phyloP scores from a whole-genome alignment of 129 eudicot genomes.

The Flaveria bidentis region DNA sequence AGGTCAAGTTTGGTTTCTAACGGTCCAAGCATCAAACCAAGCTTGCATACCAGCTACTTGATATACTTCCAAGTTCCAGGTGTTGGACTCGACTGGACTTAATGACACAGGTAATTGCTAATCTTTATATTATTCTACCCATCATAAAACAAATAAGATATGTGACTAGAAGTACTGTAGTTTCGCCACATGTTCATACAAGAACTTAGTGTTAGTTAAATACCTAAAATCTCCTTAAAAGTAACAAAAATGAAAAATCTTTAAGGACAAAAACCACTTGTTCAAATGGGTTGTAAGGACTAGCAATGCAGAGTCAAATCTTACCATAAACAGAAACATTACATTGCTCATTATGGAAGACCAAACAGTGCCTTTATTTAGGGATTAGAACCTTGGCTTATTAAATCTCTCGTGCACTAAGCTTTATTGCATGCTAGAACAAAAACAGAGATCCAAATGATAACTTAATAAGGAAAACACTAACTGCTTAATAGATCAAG shows the following conservation, averaged over 20 bases:
- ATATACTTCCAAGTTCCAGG: conserved; percentile 7
- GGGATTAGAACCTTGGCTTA: neutral
- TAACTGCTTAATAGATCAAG: conserved; percentile 16
- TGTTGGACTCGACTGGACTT: neutral
- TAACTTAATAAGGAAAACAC: conserved; percentile 4
- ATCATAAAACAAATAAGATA: neutral
- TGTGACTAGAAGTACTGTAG: neutral
- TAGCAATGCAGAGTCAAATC: neutral
- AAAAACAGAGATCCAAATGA: conserved; percentile 25
- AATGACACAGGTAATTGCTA: conserved; percentile 8
- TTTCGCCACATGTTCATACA: conserved; percentile 4
- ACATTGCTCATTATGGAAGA: conserved; percentile 5
- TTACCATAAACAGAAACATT: conserved; percentile 5
- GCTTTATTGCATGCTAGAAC: conserved; percentile 20
- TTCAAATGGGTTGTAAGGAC: neutral
- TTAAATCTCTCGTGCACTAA: neutral
- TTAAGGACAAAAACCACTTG: neutral
- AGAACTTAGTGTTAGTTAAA: conserved; percentile 2
- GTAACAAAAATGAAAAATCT: neutral
- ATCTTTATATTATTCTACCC: conserved; percentile 1
- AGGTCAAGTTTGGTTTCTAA: neutral
- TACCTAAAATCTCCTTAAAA: neutral
- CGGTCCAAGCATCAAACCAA: neutral
- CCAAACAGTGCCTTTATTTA: conserved; percentile 1
- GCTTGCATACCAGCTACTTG: conserved; percentile 8